Conservation (phyloP, 2,329 filamentous ascomycete species). For the Fusarium aywerte region DNA sequence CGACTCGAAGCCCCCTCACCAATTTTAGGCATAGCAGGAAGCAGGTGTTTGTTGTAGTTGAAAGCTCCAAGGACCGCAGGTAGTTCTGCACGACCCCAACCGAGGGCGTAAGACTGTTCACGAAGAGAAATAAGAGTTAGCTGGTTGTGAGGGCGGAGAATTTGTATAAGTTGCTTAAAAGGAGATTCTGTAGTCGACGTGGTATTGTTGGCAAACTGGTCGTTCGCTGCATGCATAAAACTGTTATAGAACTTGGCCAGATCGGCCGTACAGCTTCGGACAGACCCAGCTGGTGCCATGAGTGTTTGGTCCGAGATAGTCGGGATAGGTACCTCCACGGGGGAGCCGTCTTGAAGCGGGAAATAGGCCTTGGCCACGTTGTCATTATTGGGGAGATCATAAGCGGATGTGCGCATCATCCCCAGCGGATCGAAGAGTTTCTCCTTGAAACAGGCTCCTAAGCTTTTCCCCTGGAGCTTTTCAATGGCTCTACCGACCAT, state of each 20-base stretch:
- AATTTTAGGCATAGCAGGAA: background rate
- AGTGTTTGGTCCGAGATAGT: rapidly evolving
- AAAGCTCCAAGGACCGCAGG: background rate
- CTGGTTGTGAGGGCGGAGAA: background rate
- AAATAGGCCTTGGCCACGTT: background rate
- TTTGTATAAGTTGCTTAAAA: background rate
- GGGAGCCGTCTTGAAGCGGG: background rate
- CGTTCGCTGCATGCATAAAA: background rate
- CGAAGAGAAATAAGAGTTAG: rapidly evolving
- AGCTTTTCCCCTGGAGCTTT: background rate
- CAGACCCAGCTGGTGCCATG: background rate
- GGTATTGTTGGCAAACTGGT: background rate
- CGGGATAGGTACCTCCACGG: background rate
- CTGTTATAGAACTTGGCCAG: background rate
- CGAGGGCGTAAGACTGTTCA: background rate
- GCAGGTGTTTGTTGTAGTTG: background rate
- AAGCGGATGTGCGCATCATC: background rate
- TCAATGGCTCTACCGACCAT: background rate
- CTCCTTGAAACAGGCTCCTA: background rate
- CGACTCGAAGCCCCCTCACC: rapidly evolving
- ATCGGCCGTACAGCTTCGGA: background rate
- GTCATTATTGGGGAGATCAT: rapidly evolving
- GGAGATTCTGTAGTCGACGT: background rate
- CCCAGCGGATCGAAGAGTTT: background rate
- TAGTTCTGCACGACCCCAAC: background rate